Percentiles rank a stretch among this genome's conserved stretches.
These are phyloP conservation scores for Lentinula edodes DNA, from an alignment of 768 basidiomycete species.

Conservation along the genomic window DNA sequence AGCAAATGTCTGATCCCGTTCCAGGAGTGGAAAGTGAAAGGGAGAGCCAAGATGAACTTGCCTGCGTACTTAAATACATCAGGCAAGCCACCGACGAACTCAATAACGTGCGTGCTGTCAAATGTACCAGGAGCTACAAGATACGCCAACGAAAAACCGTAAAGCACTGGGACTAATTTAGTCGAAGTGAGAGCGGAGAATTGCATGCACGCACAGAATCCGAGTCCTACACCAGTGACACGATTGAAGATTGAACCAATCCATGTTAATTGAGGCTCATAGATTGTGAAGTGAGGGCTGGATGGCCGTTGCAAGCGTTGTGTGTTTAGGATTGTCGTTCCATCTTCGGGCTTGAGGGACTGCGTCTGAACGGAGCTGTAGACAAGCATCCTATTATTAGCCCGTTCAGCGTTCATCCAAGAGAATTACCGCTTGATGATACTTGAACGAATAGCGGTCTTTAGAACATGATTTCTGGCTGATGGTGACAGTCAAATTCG, in stretches of 20 bases:
- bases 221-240: constrained; percentile 75
- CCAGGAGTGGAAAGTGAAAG: constrained; percentile 66
- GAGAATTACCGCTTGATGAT: not conserved
- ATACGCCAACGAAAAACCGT: constrained; percentile 62
- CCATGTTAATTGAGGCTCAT: constrained; percentile 94
- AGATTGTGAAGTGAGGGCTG: constrained; percentile 95
- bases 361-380: constrained; percentile 47
- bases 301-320: constrained; percentile 88
- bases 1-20: constrained; percentile 67
- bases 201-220: constrained; percentile 51
- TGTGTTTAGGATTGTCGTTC: constrained; percentile 67
- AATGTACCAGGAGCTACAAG: constrained; percentile 55
- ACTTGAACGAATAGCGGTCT: not conserved
- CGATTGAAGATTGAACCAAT: constrained; percentile 82
- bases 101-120: constrained; percentile 57
- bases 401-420: not conserved
- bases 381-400: too few relatives aligned
- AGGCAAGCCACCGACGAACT: constrained; percentile 47
- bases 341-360: constrained; percentile 55
- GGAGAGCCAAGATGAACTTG: constrained; percentile 55
- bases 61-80: constrained; percentile 48
- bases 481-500: not conserved
- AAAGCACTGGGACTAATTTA: constrained; percentile 78
- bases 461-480: constrained; percentile 2
- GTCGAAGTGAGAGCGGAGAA: not conserved